Evolutionary conservation across 495 filamentous ascomycete genomes (phyloP), one percentile per base, ranked within the genome.

Genomic region (Lepidopterella palustris): DNA sequence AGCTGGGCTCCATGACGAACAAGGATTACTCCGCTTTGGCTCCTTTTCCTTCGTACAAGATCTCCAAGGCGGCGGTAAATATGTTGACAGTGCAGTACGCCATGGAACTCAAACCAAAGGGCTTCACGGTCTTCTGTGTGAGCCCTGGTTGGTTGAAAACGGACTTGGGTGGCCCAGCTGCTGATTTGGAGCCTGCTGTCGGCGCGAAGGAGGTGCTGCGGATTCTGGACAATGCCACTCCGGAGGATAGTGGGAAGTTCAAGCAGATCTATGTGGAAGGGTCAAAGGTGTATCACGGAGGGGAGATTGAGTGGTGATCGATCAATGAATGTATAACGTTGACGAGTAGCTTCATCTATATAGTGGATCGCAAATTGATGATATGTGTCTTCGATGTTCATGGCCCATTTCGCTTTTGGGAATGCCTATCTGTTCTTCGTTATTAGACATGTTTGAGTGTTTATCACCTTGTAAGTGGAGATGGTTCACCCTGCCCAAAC

Each of bases 1-100:
- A 15, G 11, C 47, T 50, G 13, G 47, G 47, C 47, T 50, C 47
- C 13, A 50, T 50, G 13, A 23, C 20, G n/a, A 13, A 50, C 20
- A 23, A 15, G 3, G 24, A 15, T 13, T 48, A 35, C 4, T 72
- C 63, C 52, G 52, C 49, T 2, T 32, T 49, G 6, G 35, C 60
- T 10, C 70, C 70, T 0, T 56, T 32, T 10, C 79, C 76, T 5
- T 74, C 75, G 5, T 82, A 83, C 61, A 81, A 78, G 60, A 73
- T 82, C 57, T 69, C 75, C 32, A 83, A 82, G 64, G 76, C 79
- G 0, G 77, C 76, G 2, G 53, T 79, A 52, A 80, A 82, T 51
- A 74, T 76, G 66, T 61, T 82, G 4, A 81, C 76, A 2, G 71
- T 76, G 0, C 76, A 80, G 57, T 80, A 80, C 53, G 71, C 78